Percentiles rank a stretch among this genome's conserved stretches.
phyloP scores from a whole-genome alignment of 352 stramenopile species.

The Albugo candida region DNA sequence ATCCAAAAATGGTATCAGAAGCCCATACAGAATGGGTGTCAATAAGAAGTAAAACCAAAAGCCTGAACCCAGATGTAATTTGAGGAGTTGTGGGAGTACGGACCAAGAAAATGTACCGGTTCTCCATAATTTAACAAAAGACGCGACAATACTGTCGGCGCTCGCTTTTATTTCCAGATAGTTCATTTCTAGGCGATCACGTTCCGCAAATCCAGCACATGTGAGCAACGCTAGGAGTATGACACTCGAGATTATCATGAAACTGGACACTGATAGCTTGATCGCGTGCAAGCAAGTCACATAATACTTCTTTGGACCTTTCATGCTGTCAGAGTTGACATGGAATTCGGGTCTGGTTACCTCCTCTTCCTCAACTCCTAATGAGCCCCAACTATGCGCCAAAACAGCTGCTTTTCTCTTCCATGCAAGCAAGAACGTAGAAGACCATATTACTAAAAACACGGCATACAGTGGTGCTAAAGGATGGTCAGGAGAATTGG shows the following conservation, averaged over 20 bases:
- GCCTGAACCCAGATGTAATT: constrained; percentile 42
- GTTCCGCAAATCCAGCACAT: constrained; percentile 51
- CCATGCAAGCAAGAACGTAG: constrained; percentile 78
- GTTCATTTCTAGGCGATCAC: constrained; percentile 45
- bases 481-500: constrained; percentile 52
- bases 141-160: constrained; percentile 18
- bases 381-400: constrained; percentile 77
- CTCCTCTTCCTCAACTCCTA: constrained; percentile 78
- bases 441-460: constrained; percentile 82
- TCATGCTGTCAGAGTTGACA: constrained; percentile 21
- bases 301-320: constrained; percentile 23
- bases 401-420: constrained; percentile 47
- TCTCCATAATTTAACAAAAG: constrained; percentile 16
- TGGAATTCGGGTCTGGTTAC: constrained; percentile 67
- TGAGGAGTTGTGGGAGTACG: constrained; percentile 18
- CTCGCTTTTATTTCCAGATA: constrained; percentile 22
- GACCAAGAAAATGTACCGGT: constrained; percentile 25
- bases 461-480: constrained; percentile 61
- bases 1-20: constrained; percentile 68
- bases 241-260: constrained; percentile 38
- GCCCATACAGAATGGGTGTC: constrained; percentile 70
- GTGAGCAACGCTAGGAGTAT: constrained; percentile 28
- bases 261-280: constrained; percentile 60
- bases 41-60: constrained; percentile 78
- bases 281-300: constrained; percentile 42